Evolutionary conservation across 768 basidiomycete genomes (phyloP), one percentile per base, ranked within the genome.

Genomic region (Hericium rajendrae): DNA sequence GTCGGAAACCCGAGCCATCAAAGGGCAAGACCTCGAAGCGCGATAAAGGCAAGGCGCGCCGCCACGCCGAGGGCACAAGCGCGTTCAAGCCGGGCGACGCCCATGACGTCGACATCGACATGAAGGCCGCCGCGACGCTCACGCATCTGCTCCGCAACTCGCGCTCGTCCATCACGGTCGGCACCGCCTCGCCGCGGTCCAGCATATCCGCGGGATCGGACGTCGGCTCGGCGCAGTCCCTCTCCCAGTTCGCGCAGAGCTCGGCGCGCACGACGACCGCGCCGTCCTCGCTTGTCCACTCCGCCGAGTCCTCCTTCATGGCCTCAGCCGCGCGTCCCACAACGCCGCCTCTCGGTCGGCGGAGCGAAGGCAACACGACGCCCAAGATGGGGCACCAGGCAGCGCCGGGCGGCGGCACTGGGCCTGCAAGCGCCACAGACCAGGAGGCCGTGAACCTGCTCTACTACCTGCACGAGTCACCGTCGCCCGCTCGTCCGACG

Each of bases 371-470:
- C 2, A 53, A 62, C 53, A 55, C 66, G 22, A 51, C 60, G 38
- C 46, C 58, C 48, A 56, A 59, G 60, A 60, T 60, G 56, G 58
- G 46, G 38, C 58, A 54, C 61, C 61, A 58, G 59, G n/a, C 57
- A 57, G 16, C 54, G 11, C 62, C 58, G 1, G 62, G 55, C 46
- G 61, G 56, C 49, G 61, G 69, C 61, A 72, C 71, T 72, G 62
- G 66, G 62, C 77, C 76, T 59, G 81, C 57, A 1, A 56, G 60
- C 48, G 62, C 73, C 6, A 82, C 83, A 37, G 88, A 89, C 67
- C 85, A 82, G 59, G 91, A 92, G 65, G 91, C 90, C 0, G 89
- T 91, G n/a, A 88, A 89, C 66, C 71, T 91, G 48, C 87, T 93
- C 82, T 73, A 92, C 20, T 88, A 81, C 71, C 79, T 93, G 53